phyloP scores from a whole-genome alignment of 805 yeast species.

The Kodamaea lidongshanica region DNA sequence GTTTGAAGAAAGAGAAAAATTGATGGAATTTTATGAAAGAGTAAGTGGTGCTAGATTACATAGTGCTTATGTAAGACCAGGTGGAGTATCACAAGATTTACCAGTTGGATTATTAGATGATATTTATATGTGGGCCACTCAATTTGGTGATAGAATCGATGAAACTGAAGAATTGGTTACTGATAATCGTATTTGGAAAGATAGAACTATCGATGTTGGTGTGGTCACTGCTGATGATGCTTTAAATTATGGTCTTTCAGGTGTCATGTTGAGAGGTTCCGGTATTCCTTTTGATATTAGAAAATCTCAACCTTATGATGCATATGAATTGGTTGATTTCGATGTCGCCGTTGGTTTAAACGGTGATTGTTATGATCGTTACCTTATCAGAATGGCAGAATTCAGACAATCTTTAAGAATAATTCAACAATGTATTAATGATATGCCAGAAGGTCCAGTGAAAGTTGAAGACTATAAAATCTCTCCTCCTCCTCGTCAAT shows the following conservation, averaged over 20 bases:
- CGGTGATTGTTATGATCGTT: conserved; percentile 91
- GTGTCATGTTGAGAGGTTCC: conserved; percentile 88
- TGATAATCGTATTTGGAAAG: conserved; percentile 89
- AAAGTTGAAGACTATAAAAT: conserved; percentile 87
- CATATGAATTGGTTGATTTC: conserved; percentile 78
- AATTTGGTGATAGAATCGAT: conserved; percentile 87
- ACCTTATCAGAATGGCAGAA: conserved; percentile 83
- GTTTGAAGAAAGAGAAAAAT: conserved; percentile 86
- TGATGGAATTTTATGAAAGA: conserved; percentile 88
- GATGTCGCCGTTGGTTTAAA: conserved; percentile 81
- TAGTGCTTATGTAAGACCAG: conserved; percentile 84
- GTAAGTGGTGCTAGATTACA: conserved; percentile 89
- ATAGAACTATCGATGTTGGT: conserved; percentile 78
- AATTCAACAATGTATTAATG: conserved; percentile 82
- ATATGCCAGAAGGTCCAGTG: conserved; percentile 89
- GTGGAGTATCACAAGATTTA: conserved; percentile 84
- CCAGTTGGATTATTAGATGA: conserved; percentile 85
- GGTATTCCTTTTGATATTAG: conserved; percentile 85
- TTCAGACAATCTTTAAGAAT: conserved; percentile 87
- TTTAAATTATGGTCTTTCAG: conserved; percentile 69
- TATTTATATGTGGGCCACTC: conserved; percentile 94
- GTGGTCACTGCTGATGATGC: conserved; percentile 82
- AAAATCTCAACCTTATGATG: conserved; percentile 85
- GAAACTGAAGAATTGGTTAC: conserved; percentile 86
- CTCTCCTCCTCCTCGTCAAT: conserved; percentile 70